Base-by-base conservation (phyloP, 2,329 filamentous ascomycete genomes). In the Neofusicoccum laricinum region DNA sequence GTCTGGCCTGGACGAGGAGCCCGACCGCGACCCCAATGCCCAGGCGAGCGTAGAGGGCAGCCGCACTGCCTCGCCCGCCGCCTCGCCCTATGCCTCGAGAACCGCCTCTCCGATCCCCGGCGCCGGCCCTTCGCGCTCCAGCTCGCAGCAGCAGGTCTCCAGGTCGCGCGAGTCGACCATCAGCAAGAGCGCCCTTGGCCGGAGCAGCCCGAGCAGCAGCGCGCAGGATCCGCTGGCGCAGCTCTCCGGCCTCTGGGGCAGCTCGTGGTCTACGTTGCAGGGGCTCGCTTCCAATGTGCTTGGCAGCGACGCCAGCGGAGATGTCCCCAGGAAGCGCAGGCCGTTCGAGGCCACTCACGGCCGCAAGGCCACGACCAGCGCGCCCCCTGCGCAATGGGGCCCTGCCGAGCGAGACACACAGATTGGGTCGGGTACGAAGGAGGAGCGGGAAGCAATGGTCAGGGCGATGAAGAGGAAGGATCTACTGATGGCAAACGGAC, bases 401-500 rank as follows among this genome's bases (percentile, higher is more conserved):
- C 80, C 80, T 0, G 70, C 74, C 2, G 71, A 72, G 17, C 73
- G 76, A 32, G 71, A 71, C 48, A 71, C 72, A 49, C 72, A 76
- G 17, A 75, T 83, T 41, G 82, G 80, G 11, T 70, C 72, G 43
- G 82, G 81, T 6, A 77, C 79, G 2, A 75, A 76, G 59, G 80
- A 82, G 66, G 79, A 81, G 62, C 72, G 81, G 51, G 76, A 82
- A 58, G 77, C 77, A 46, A 73, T 80, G 67, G 75, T 84, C 36
- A 72, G 82, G 62, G 81, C 80, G 46, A 79, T 81, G 73, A 83
- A 83, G 73, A 75, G 81, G 55, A 79, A 77, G 67, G 80, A 82
- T 64, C 72, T 84, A 66, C 72, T 84, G 65, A 76, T 72, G 34
- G 80, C 80, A 66, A 75, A 73, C 61, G 76, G 76, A 36, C 71